Percentiles rank a stretch among this genome's conserved stretches.
These are phyloP conservation scores for Notholithocarpus densiflorus DNA, from an alignment of 306 rosid genomes.

Conservation along the genomic window DNA sequence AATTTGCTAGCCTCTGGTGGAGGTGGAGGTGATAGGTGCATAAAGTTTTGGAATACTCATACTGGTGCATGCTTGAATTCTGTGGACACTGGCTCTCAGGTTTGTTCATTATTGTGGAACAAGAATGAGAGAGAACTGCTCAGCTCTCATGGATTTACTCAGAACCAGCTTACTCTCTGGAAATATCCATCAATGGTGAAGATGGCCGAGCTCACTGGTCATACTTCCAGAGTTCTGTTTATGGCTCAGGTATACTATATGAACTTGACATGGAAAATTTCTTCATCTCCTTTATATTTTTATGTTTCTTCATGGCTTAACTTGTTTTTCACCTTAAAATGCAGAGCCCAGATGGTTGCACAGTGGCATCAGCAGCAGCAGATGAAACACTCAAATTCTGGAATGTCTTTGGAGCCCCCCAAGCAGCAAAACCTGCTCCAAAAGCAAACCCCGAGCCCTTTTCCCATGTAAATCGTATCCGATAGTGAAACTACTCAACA, in stretches of 20 bases:
- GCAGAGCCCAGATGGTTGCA: constrained; percentile 49
- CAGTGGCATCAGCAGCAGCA: constrained; percentile 54
- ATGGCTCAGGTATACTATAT: constrained; percentile 33
- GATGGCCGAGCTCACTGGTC: constrained; percentile 76
- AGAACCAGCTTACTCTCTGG: constrained; percentile 84
- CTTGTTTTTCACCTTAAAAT: not conserved
- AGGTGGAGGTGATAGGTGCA: constrained; percentile 46
- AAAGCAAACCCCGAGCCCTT: constrained; percentile 33
- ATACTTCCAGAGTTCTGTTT: constrained; percentile 72
- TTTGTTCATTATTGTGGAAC: constrained; percentile 54
- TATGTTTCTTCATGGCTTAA: not conserved
- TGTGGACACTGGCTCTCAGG: constrained; percentile 58
- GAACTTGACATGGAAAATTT: not conserved
- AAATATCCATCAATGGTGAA: constrained; percentile 84
- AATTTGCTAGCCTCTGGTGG: constrained; percentile 51
- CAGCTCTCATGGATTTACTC: constrained; percentile 76
- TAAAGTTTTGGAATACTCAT: constrained; percentile 59
- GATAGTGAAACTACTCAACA: not conserved
- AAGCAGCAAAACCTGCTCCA: constrained; percentile 24
- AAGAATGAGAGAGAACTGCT: constrained; percentile 75
- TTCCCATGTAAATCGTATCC: constrained; percentile 35
- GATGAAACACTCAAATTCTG: constrained; percentile 47
- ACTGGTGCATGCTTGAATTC: constrained; percentile 59
- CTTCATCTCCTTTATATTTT: not conserved
- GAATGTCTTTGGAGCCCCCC: constrained; percentile 53